These are phyloP conservation scores for Aspergillus hancockii DNA, from an alignment of 495 filamentous ascomycete species.

Conservation along the genomic window DNA sequence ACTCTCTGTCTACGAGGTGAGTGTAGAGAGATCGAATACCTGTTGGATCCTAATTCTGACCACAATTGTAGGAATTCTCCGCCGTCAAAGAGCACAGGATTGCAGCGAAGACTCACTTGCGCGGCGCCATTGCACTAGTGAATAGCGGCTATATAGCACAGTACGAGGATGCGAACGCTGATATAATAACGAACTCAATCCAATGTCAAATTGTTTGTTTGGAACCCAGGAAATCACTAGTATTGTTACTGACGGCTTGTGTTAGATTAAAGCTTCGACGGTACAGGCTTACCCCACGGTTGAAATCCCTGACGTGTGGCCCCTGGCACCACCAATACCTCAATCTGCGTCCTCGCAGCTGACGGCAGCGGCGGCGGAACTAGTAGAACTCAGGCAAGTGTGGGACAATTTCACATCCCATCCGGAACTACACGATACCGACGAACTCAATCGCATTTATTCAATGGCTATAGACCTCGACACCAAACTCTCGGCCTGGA, in stretches of 20 bases:
- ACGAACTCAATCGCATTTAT: constrained; percentile 23
- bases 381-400: constrained; percentile 30
- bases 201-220: constrained; percentile 36
- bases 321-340: constrained; percentile 18
- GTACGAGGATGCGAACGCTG: constrained; percentile 16
- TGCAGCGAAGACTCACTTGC: constrained; percentile 32
- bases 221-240: background rate
- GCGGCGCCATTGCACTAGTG: constrained; percentile 37
- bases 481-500: constrained; percentile 30
- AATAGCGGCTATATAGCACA: constrained; percentile 25
- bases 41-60: background rate
- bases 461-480: constrained; percentile 31
- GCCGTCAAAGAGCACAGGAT: constrained; percentile 28
- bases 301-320: constrained; percentile 32
- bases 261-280: constrained; percentile 31
- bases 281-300: constrained; percentile 25
- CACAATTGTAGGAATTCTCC: constrained; percentile 28
- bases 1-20: constrained; percentile 65
- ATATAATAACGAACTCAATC: constrained; percentile 27
- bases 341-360: constrained; percentile 28
- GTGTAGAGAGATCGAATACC: constrained; percentile 9
- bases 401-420: constrained; percentile 25
- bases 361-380: constrained; percentile 21
- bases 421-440: constrained; percentile 2
- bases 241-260: background rate